Conservation (phyloP, 805 yeast genomes). For the Brettanomyces nanus region DNA sequence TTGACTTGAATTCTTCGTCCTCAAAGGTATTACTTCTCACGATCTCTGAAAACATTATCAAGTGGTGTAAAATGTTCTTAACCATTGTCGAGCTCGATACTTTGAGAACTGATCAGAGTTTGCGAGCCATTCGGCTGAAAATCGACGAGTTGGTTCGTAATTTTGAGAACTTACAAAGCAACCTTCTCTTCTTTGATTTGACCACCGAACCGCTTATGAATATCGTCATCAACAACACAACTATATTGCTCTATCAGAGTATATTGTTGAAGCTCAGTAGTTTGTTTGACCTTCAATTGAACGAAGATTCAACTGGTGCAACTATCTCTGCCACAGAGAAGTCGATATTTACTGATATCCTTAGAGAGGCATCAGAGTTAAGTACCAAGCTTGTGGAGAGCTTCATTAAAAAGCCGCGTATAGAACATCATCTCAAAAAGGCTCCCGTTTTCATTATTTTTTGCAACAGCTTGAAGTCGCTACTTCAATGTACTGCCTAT, state of each 20-base stretch:
- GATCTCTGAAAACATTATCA: constrained; percentile 23
- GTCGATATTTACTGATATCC: constrained; percentile 13
- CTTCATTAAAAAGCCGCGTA: constrained; percentile 12
- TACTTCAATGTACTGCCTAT: constrained; percentile 20
- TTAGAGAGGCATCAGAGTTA: constrained; percentile 14
- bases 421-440: constrained; percentile 10
- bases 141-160: constrained; percentile 20
- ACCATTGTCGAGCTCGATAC: constrained; percentile 22
- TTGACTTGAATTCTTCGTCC: constrained; percentile 20
- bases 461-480: constrained; percentile 20
- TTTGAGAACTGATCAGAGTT: constrained; percentile 12
- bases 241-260: constrained; percentile 21
- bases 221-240: constrained; percentile 19
- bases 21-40: constrained; percentile 22
- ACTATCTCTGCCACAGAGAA: constrained; percentile 14
- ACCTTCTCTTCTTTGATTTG: constrained; percentile 20
- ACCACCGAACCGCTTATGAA: constrained; percentile 19
- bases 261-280: constrained; percentile 19
- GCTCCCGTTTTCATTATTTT: constrained; percentile 20
- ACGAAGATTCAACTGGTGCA: constrained; percentile 8
- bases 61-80: constrained; percentile 26
- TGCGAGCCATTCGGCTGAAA: constrained; percentile 15
- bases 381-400: constrained; percentile 12
- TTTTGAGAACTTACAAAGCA: constrained; percentile 21
- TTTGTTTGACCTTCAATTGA: constrained; percentile 14